These are phyloP conservation scores for Ceratocystis albifundus DNA, from an alignment of 2,329 filamentous ascomycete genomes.

Conservation along the genomic window DNA sequence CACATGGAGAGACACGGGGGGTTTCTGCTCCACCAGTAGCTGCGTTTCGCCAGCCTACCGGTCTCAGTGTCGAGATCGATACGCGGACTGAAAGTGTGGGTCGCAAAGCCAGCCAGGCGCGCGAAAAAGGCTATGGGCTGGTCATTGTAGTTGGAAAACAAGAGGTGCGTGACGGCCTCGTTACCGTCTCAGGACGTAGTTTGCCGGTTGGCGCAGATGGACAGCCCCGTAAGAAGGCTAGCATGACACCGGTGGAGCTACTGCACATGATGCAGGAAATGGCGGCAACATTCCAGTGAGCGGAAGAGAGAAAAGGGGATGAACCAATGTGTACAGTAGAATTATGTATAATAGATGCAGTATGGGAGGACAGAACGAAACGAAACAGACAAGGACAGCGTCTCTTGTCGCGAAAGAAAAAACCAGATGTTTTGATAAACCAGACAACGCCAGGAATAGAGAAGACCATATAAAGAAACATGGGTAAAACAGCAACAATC, in stretches of 20 bases:
- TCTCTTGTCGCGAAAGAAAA: neutral
- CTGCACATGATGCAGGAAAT: constrained; percentile 37
- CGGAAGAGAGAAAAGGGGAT: constrained; percentile 23
- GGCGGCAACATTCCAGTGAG: constrained; percentile 38
- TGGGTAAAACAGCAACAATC: neutral
- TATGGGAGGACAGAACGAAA: neutral
- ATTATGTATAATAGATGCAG: constrained; percentile 14
- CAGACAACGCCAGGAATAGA: constrained; percentile 13
- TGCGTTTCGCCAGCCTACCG: constrained; percentile 44
- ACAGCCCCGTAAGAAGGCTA: constrained; percentile 29
- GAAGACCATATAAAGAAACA: neutral
- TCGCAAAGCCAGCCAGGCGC: constrained; percentile 63
- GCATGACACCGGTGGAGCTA: constrained; percentile 37
- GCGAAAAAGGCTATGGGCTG: constrained; percentile 57
- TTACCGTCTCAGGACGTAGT: constrained; percentile 39
- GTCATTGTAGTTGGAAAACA: constrained; percentile 61
- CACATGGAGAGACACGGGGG: constrained; percentile 24
- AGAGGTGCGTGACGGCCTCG: constrained; percentile 47
- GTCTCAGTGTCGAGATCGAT: constrained; percentile 60
- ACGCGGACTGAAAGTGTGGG: constrained; percentile 48
- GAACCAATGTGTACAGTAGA: constrained; percentile 17
- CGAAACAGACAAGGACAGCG: neutral
- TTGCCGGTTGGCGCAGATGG: constrained; percentile 26
- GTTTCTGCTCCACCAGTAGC: constrained; percentile 26
- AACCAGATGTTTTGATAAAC: neutral